These are phyloP conservation scores for Zangia roseola DNA, from an alignment of 768 basidiomycete genomes.

Conservation along the genomic window DNA sequence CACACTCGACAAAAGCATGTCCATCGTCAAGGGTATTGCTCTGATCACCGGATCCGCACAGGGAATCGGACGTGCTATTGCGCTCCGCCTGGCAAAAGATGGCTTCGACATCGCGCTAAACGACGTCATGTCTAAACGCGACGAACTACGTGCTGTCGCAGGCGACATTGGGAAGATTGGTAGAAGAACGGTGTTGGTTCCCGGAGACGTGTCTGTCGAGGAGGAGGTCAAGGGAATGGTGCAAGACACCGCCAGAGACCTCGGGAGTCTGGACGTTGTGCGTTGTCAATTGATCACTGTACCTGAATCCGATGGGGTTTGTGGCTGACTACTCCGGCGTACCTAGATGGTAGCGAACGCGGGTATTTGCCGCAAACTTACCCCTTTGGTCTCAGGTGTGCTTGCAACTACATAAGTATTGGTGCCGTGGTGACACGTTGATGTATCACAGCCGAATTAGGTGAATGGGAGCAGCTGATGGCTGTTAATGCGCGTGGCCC, in stretches of 20 bases:
- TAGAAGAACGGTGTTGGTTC: slow-evolving; percentile 14
- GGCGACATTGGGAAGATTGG: slow-evolving; percentile 21
- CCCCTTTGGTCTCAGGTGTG: not conserved
- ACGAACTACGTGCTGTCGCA: slow-evolving; percentile 3
- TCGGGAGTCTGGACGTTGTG: slow-evolving; percentile 24
- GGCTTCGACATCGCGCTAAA: slow-evolving; percentile 27
- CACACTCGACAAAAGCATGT: not conserved
- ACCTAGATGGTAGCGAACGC: slow-evolving; percentile 6
- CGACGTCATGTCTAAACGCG: slow-evolving; percentile 19
- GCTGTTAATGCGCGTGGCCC: not conserved
- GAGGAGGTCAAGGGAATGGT: slow-evolving; percentile 41
- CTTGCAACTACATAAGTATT: too few relatives aligned
- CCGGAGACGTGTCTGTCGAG: slow-evolving; percentile 40
- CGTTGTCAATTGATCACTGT: not conserved
- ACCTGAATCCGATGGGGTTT: too few relatives aligned
- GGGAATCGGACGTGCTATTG: slow-evolving; percentile 22
- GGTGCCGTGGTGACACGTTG: not conserved
- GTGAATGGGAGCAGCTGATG: slow-evolving; percentile 8
- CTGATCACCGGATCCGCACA: slow-evolving; percentile 30
- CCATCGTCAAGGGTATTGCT: slow-evolving; percentile 24
- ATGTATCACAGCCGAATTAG: not conserved
- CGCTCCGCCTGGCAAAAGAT: slow-evolving; percentile 11
- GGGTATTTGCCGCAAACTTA: not conserved
- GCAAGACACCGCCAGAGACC: slow-evolving; percentile 20
- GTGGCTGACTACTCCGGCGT: too few relatives aligned